These are phyloP conservation scores for Neonectria coccinea DNA, from an alignment of 2,329 filamentous ascomycete species.

Conservation along the genomic window DNA sequence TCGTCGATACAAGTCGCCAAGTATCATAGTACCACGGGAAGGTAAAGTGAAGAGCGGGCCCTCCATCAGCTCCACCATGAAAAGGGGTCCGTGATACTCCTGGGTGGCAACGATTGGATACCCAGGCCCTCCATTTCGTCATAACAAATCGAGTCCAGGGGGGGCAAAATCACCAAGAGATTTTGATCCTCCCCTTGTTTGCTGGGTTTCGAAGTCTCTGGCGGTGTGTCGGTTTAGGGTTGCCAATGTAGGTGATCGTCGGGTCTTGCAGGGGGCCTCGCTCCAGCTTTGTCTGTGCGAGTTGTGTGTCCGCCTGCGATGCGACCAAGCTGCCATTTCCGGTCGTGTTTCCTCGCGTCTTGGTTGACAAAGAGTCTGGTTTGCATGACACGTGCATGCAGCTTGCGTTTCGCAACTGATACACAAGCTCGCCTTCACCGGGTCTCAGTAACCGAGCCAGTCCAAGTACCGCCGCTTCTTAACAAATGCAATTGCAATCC, in stretches of 20 bases:
- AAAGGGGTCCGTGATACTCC: constrained; percentile 32
- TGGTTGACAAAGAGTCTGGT: background rate
- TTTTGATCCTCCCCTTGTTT: background rate
- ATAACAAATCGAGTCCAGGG: constrained; percentile 6
- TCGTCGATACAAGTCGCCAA: background rate
- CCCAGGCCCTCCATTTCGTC: constrained; percentile 14
- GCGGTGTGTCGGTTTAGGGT: background rate
- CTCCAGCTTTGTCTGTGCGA: background rate
- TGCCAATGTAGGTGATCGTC: constrained; percentile 1
- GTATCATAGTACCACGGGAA: background rate
- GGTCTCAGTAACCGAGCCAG: background rate
- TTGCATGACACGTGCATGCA: constrained; percentile 15
- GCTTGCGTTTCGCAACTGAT: constrained; percentile 32
- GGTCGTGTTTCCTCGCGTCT: background rate
- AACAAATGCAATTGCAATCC: background rate
- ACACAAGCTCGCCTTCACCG: constrained; percentile 2
- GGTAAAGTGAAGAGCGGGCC: background rate
- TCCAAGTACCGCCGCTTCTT: background rate
- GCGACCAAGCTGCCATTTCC: background rate
- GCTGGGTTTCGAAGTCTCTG: background rate
- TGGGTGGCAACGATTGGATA: constrained; percentile 10
- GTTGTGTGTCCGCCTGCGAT: background rate
- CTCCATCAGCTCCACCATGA: constrained; percentile 3
- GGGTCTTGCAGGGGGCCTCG: background rate
- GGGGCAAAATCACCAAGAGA: background rate